Evolutionary conservation across 768 basidiomycete species (phyloP).

Genomic region (Grammothele lineata): DNA sequence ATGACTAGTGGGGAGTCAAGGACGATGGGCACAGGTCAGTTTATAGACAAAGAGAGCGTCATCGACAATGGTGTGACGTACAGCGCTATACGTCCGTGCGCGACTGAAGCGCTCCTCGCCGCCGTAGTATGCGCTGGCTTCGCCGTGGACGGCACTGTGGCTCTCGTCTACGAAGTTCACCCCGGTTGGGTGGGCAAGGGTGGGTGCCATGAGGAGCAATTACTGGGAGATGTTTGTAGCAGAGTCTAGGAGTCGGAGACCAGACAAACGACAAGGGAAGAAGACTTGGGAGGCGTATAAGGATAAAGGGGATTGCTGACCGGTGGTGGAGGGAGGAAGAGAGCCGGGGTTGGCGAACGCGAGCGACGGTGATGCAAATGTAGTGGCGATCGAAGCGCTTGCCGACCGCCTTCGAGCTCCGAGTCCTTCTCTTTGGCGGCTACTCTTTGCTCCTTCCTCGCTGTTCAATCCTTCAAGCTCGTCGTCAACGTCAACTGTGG

Average conservation of each 20-base stretch:
- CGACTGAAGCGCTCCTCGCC: constrained; percentile 75
- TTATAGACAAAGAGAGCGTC: neutral
- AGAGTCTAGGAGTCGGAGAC: neutral
- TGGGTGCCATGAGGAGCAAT: constrained; percentile 52
- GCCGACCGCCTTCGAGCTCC: neutral
- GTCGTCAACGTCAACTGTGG: constrained; percentile 5
- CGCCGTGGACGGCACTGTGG: constrained; percentile 48
- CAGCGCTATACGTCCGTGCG: constrained; percentile 84
- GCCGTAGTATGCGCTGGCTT: constrained; percentile 81
- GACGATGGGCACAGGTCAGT: neutral
- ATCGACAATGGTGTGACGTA: no score
- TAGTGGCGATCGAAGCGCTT: constrained; percentile 10
- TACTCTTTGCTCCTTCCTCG: neutral
- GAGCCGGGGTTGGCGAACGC: neutral
- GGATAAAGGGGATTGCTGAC: constrained; percentile 2
- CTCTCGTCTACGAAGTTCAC: constrained; percentile 66
- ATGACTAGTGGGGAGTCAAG: constrained; percentile 17
- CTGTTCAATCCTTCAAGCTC: neutral
- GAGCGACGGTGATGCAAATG: constrained; percentile 4
- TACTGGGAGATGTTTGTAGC: neutral
- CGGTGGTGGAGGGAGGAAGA: constrained; percentile 8
- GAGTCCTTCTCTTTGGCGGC: neutral
- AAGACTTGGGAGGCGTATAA: neutral
- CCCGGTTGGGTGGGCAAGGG: constrained; percentile 57
- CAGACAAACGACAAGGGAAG: neutral